Conservation (phyloP, 169 alveolate genomes). For the Eimeria praecox region DNA sequence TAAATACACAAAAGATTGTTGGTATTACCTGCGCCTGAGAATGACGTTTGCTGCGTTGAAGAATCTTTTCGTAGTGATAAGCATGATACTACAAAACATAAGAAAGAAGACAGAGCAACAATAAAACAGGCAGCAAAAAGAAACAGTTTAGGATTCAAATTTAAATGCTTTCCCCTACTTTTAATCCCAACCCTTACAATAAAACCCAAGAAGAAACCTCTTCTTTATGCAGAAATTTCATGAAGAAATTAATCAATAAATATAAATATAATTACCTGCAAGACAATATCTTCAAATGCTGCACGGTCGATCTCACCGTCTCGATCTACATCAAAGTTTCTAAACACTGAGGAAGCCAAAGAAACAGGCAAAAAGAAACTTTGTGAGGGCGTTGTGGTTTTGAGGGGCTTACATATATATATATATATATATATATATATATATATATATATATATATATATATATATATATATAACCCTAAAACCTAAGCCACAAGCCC, state of each 20-base stretch:
- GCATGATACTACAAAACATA: constrained; percentile 36
- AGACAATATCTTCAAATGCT: constrained; percentile 64
- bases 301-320: constrained; percentile 78
- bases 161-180: not conserved
- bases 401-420: too few species aligned
- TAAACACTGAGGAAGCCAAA: constrained; percentile 39
- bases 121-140: too few species aligned
- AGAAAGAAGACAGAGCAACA: not conserved
- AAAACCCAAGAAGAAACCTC: too few species aligned
- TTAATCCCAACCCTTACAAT: too few species aligned
- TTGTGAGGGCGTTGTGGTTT: too few species aligned
- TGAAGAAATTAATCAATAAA: not conserved
- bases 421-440: too few species aligned
- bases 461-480: not conserved
- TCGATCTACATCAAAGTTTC: constrained; percentile 69
- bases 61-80: constrained; percentile 26
- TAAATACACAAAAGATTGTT: too few species aligned
- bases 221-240: too few species aligned
- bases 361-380: too few species aligned
- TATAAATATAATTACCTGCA: constrained; percentile 23
- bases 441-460: not conserved
- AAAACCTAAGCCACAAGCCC: not conserved
- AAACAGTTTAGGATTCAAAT: not conserved
- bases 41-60: constrained; percentile 25
- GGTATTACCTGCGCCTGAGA: not conserved